A percentile compares a stretch with the other conserved stretches of the same genome.
phyloP scores from a whole-genome alignment of 1,139 yeast genomes.

The Pichia sp. region DNA sequence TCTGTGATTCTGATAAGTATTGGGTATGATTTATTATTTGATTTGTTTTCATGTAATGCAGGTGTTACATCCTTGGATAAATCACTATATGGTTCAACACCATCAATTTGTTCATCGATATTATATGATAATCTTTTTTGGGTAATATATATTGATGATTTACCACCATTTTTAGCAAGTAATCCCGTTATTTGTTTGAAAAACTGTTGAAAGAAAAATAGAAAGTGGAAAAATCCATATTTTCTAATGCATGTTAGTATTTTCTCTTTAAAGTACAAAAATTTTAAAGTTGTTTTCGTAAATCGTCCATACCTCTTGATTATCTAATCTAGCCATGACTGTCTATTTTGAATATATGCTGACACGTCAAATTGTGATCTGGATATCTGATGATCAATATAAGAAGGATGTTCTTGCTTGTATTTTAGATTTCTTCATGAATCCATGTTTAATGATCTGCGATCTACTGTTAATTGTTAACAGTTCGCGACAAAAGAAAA shows the following conservation, averaged over 20 bases:
- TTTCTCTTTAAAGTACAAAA: not conserved
- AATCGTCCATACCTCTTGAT: slow-evolving; percentile 18
- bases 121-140: slow-evolving; percentile 34
- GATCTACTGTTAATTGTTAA: too few relatives aligned
- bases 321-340: slow-evolving; percentile 15
- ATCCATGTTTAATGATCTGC: too few relatives aligned
- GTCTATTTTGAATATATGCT: not conserved
- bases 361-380: slow-evolving; percentile 17
- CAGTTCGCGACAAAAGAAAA: slow-evolving; percentile 18
- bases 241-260: slow-evolving; percentile 34
- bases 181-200: slow-evolving; percentile 32
- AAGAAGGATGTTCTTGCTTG: too few relatives aligned
- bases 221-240: slow-evolving; percentile 30
- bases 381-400: slow-evolving; percentile 18
- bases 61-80: slow-evolving; percentile 16
- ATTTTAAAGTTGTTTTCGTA: slow-evolving; percentile 15
- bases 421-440: too few relatives aligned
- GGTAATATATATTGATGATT: slow-evolving; percentile 39
- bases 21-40: slow-evolving; percentile 34
- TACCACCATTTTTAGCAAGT: slow-evolving; percentile 30
- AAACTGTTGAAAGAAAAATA: slow-evolving; percentile 27
- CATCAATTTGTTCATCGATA: slow-evolving; percentile 20
- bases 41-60: slow-evolving; percentile 8
- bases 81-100: slow-evolving; percentile 13
- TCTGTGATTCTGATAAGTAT: slow-evolving; percentile 54